Evolutionary conservation across 305 asterid genomes (phyloP).

Genomic region (Fraxinus ornus): DNA sequence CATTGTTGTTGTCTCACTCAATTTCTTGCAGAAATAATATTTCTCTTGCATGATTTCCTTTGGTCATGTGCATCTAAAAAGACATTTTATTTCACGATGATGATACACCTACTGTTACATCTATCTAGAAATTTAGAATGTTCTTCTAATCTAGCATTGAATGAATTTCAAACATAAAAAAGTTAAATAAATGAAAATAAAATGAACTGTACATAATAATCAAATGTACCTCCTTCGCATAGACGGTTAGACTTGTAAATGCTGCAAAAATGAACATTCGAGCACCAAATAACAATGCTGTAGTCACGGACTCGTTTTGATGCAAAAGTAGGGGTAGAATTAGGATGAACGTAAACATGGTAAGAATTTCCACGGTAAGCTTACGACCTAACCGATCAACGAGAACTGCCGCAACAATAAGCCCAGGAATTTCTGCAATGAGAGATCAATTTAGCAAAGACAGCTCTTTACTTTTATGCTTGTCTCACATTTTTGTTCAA

Average conservation of each 20-base stretch:
- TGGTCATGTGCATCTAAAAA: neutral
- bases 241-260: slow-evolving; percentile 7
- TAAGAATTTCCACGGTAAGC: slow-evolving; percentile 21
- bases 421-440: slow-evolving; percentile 34
- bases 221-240: slow-evolving; percentile 27
- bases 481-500: neutral
- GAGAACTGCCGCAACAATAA: slow-evolving; percentile 9
- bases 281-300: slow-evolving; percentile 27
- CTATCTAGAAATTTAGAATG: neutral
- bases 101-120: neutral
- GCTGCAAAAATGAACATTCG: slow-evolving; percentile 28
- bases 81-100: neutral
- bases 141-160: neutral
- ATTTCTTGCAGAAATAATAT: too few relatives aligned
- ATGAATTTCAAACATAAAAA: neutral
- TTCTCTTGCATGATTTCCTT: neutral
- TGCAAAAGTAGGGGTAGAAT: slow-evolving; percentile 29
- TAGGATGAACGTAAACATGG: slow-evolving; percentile 16
- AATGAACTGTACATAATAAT: neutral
- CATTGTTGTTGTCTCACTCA: neutral
- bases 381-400: slow-evolving; percentile 35
- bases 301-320: slow-evolving; percentile 27
- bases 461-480: neutral
- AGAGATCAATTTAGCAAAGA: neutral
- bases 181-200: neutral